These are phyloP conservation scores for Cladosporium sp. DNA, from an alignment of 2,329 filamentous ascomycete genomes.

Conservation along the genomic window DNA sequence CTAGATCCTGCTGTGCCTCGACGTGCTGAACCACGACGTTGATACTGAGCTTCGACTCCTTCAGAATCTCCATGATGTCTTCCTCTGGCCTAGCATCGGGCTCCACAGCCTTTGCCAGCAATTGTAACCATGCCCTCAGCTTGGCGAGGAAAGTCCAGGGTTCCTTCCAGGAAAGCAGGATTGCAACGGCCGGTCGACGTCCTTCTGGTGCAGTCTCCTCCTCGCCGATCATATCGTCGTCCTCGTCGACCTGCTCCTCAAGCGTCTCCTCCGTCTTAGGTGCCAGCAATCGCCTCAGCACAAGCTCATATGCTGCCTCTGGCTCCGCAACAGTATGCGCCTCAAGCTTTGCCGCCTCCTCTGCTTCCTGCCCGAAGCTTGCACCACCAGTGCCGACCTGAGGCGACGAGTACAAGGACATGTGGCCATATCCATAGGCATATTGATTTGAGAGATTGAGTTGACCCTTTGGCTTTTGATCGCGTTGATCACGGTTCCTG, in stretches of 20 bases:
- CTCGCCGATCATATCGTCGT: conserved; percentile 20
- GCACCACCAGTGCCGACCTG: conserved; percentile 27
- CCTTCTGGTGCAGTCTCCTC: conserved; percentile 16
- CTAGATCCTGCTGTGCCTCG: conserved; percentile 85
- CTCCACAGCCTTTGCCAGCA: conserved; percentile 74
- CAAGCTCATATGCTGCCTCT: conserved; percentile 32
- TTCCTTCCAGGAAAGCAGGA: conserved; percentile 93
- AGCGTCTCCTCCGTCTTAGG: conserved; percentile 20
- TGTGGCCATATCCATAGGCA: conserved; percentile 38
- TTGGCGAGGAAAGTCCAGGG: conserved; percentile 92
- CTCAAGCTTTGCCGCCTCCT: conserved; percentile 35
- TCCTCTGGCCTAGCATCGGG: conserved; percentile 59
- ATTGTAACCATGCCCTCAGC: conserved; percentile 82
- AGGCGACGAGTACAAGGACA: conserved; percentile 35
- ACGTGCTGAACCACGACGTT: conserved; percentile 97
- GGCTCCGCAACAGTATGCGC: conserved; percentile 36
- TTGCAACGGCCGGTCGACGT: conserved; percentile 56
- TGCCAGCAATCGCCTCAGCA: conserved; percentile 30
- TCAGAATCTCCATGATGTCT: conserved; percentile 78
- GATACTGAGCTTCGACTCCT: conserved; percentile 85
- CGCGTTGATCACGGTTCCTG: conserved; percentile 21
- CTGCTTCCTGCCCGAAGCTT: conserved; percentile 33
- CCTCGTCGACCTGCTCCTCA: conserved; percentile 18
- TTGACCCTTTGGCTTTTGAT: conserved; percentile 30
- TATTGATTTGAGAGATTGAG: conserved; percentile 36